phyloP scores from a whole-genome alignment of 345 rosid species.

The Rhodamnia argentea region DNA sequence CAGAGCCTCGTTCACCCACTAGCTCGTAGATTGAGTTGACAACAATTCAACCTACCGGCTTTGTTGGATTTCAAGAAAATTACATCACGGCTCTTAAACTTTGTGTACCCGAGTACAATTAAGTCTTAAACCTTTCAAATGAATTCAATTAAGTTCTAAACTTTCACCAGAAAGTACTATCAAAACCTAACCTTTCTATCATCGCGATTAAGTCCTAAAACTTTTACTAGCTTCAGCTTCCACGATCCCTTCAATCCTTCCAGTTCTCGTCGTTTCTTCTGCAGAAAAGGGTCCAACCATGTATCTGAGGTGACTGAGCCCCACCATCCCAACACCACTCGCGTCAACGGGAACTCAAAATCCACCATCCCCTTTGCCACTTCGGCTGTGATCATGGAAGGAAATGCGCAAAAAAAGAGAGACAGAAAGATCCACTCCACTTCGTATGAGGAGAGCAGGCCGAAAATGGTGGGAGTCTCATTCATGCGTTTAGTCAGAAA shows the following conservation, averaged over 20 bases:
- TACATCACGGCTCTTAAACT: not conserved
- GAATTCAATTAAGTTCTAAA: not conserved
- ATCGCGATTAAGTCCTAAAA: not conserved
- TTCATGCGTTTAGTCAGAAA: not conserved
- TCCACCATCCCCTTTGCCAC: not conserved
- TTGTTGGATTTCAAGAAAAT: not conserved
- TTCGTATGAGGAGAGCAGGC: not conserved
- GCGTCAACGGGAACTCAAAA: not conserved
- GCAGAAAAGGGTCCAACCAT: not conserved
- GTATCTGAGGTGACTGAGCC: not conserved
- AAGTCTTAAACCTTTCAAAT: no score
- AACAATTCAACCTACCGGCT: not conserved
- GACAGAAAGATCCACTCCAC: not conserved
- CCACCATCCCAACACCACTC: not conserved
- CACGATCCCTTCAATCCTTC: not conserved
- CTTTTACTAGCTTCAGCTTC: not conserved
- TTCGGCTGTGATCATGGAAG: not conserved
- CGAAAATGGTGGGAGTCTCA: not conserved
- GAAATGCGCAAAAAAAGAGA: not conserved
- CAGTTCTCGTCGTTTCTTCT: not conserved
- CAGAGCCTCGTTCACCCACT: no score
- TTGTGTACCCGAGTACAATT: not conserved
- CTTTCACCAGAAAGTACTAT: not conserved
- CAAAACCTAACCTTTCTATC: not conserved
- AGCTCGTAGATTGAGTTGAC: not conserved